These are phyloP conservation scores for Entomortierella parvispora DNA, from an alignment of 192 early-diverging fungal species.

Conservation along the genomic window DNA sequence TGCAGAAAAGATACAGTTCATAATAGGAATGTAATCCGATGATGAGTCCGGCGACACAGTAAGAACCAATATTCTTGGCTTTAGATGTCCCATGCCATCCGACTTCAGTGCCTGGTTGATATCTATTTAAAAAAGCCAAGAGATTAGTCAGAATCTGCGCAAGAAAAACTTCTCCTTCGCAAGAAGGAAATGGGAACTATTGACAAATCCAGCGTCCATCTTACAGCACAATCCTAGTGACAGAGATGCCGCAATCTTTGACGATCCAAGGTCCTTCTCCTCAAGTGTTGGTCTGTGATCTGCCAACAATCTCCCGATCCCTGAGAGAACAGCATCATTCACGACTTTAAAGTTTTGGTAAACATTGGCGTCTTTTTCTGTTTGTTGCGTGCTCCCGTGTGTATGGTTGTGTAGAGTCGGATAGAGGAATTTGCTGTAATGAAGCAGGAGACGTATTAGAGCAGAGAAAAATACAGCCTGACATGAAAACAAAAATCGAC, in stretches of 20 bases:
- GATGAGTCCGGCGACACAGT: constrained; percentile 90
- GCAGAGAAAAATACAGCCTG: not conserved
- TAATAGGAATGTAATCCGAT: constrained; percentile 92
- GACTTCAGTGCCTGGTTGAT: constrained; percentile 71
- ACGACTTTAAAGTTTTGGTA: constrained; percentile 67
- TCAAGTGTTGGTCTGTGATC: constrained; percentile 40
- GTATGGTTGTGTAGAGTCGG: constrained; percentile 51
- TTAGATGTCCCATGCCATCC: constrained; percentile 64
- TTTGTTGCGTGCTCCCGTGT: constrained; percentile 28
- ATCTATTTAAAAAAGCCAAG: constrained; percentile 51
- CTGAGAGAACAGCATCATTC: constrained; percentile 58
- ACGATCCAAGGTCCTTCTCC: constrained; percentile 52
- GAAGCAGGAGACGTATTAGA: not conserved
- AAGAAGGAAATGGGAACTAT: constrained; percentile 31
- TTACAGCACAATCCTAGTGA: constrained; percentile 72
- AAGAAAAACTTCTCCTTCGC: constrained; percentile 9
- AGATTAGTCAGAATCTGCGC: not conserved
- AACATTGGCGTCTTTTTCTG: constrained; percentile 59
- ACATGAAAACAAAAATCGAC: constrained; percentile 2
- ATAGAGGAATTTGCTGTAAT: constrained; percentile 64
- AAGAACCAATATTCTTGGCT: constrained; percentile 85
- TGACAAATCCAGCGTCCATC: not conserved
- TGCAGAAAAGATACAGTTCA: constrained; percentile 99
- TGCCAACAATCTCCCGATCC: constrained; percentile 51
- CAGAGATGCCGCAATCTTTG: constrained; percentile 68